Base-by-base conservation (phyloP, 2,329 filamentous ascomycete genomes). In the Acrocalymma vagum region DNA sequence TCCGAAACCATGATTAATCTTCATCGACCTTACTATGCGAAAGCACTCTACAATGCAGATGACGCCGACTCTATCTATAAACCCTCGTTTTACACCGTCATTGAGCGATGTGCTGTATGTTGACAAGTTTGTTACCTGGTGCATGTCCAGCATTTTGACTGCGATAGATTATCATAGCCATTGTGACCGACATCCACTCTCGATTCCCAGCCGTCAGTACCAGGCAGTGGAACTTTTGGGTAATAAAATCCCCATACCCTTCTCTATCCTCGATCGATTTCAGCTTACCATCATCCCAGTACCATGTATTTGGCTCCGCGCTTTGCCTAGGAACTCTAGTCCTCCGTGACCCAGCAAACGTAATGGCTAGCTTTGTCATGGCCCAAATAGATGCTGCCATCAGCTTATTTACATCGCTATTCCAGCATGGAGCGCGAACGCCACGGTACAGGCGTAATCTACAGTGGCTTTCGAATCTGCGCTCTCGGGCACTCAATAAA, bases 1-100 rank as follows among this genome's bases (percentile, higher is more conserved):
- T 30, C 36, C 16, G 36, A 39, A n/a, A 39, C 36, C 9, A 25
- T 39, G 15, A 39, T 39, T 29, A 39, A 39, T 14, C 36, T 39
- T 21, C 36, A 39, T 17, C 28, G 36, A 13, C 36, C 36, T 20
- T 39, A 39, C 9, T 39, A 39, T 17, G 36, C 36, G 9, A 39
- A 31, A 15, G 36, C 22, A 13, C 15, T 39, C 5, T 39, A 39
- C 14, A 26, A 14, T 10, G 13, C 18, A 6, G 16, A 24, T 26
- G 36, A 32, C 15, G 36, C 20, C 4, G 5, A 9, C 9, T 25
- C 28, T 8, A 11, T 25, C 16, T 39, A 20, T 24, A 29, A 20
- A 15, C 13, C 36, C 27, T 39, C 36, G 5, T 39, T 31, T 13
- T 32, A 31, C 21, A 39, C 36, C 10, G 22, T 30, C 10, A 39